Base-by-base conservation (phyloP, 306 rosid species). In the Corylus americana region DNA sequence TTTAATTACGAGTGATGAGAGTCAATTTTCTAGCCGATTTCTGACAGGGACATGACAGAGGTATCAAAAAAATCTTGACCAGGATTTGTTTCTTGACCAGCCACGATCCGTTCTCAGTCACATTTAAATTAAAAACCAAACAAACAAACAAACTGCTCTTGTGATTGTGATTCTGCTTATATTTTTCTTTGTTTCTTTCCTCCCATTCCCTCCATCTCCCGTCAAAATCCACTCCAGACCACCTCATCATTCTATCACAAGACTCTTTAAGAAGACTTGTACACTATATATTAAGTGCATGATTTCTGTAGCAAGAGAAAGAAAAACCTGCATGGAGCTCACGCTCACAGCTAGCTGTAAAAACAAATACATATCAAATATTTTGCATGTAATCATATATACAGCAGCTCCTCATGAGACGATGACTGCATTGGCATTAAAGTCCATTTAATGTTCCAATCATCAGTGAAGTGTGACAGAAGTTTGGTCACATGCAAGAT, bases 1-100 rank as follows among this genome's bases (percentile, higher is more conserved):
- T 62, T 74, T 81, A 74, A 78, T 76, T 81, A 61, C 70, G 78
- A 62, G 25, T 17, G 58, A 77, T 11, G 17, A 17, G 66, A 83
- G 87, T 78, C 84, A 78, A 77, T 83, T 80, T 80, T 86, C 70
- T n/a, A 47, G 68, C 51, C 72, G 72, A 67, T 67, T 67, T 42
- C 51, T 75, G 79, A 53, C 81, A 75, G 64, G 45, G 77, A 63
- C 29, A 74, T 71, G 81, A 50, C 87, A 55, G 48, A 64, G 74
- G 73, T 31, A 80, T 61, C 57, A 62, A 45, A 37, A 42, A 51
- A 75, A 27, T 27, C 80, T 55, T 81, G 16, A 55, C 76, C 76
- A 63, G 3, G 42, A 63, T 20, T 67, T 8, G 72, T 67, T 67
- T 74, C 77, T 55, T 81, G 16, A 64, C 45, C 76, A 64, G 8